Percentiles rank a stretch among this genome's conserved stretches.
Conservation (phyloP, 2,329 filamentous ascomycete genomes). For the Ascochyta viciae-villosae region DNA sequence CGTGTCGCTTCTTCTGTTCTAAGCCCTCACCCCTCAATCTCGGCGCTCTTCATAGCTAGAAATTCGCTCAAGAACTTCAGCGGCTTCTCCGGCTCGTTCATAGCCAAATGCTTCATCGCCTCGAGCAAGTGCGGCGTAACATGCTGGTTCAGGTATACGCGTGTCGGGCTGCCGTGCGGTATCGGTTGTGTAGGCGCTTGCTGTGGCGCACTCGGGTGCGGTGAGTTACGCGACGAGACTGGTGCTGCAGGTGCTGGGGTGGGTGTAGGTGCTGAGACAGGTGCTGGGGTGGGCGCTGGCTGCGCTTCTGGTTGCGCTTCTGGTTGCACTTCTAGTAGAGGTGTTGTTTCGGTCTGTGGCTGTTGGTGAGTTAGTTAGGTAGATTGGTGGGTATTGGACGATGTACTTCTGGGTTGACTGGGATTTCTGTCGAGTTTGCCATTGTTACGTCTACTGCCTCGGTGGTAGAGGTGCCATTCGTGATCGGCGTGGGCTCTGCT, state of each 20-base stretch:
- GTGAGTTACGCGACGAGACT: constrained; percentile 44
- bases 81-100: constrained; percentile 60
- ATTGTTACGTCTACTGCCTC: constrained; percentile 39
- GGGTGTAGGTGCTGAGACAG: constrained; percentile 16
- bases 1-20: neutral
- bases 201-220: constrained; percentile 37
- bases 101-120: constrained; percentile 59
- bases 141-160: constrained; percentile 58
- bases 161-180: constrained; percentile 56
- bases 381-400: neutral
- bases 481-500: constrained; percentile 23
- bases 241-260: constrained; percentile 23
- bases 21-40: constrained; percentile 51
- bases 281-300: constrained; percentile 14
- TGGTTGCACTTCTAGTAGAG: constrained; percentile 6
- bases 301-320: neutral
- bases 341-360: constrained; percentile 17
- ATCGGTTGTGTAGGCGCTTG: constrained; percentile 48
- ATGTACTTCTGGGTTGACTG: constrained; percentile 15
- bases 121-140: constrained; percentile 60
- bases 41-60: constrained; percentile 55
- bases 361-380: neutral
- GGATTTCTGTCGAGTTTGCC: constrained; percentile 27
- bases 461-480: constrained; percentile 27
- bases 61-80: constrained; percentile 58